Evolutionary conservation across 2,329 filamentous ascomycete species (phyloP).

Genomic region (Claviceps sp.): DNA sequence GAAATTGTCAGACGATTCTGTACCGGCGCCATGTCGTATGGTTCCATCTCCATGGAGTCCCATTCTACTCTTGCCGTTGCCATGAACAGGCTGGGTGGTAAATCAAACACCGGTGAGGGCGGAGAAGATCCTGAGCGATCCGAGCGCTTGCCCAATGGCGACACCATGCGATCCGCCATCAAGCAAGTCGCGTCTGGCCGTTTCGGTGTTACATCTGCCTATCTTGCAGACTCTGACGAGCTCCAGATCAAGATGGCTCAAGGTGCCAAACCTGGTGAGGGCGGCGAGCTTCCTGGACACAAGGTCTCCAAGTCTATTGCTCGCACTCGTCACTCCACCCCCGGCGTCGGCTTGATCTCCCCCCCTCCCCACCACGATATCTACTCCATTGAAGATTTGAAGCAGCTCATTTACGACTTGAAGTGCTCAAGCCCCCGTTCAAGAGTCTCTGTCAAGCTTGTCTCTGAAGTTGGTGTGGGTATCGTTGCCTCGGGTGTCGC

Average conservation of each 20-base stretch:
- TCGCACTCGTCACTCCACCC: slow-evolving; percentile 87
- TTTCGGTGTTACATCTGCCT: slow-evolving; percentile 91
- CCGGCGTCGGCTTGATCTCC: slow-evolving; percentile 90
- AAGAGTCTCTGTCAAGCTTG: slow-evolving; percentile 90
- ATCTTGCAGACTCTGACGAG: slow-evolving; percentile 89
- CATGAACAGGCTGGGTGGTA: slow-evolving; percentile 92
- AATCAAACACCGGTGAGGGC: slow-evolving; percentile 96
- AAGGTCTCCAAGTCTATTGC: slow-evolving; percentile 93
- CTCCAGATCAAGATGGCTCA: slow-evolving; percentile 99
- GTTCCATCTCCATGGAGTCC: slow-evolving; percentile 96
- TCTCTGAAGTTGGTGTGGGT: slow-evolving; percentile 93
- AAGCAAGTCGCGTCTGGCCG: slow-evolving; percentile 95
- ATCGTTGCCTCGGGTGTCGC: slow-evolving; percentile 96
- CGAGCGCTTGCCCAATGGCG: slow-evolving; percentile 73
- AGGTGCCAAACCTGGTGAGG: slow-evolving; percentile 93
- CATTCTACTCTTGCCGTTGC: slow-evolving; percentile 91
- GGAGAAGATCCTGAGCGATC: slow-evolving; percentile 91
- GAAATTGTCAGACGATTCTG: slow-evolving; percentile 95
- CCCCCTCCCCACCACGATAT: slow-evolving; percentile 96
- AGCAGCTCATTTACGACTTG: slow-evolving; percentile 93
- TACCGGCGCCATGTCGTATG: slow-evolving; percentile 96
- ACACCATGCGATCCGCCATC: slow-evolving; percentile 94
- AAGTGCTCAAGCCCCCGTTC: slow-evolving; percentile 92
- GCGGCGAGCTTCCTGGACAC: slow-evolving; percentile 91
- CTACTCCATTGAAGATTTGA: slow-evolving; percentile 95